Conservation (phyloP, 208 protist species). For the Leishmania martiniquensis region DNA sequence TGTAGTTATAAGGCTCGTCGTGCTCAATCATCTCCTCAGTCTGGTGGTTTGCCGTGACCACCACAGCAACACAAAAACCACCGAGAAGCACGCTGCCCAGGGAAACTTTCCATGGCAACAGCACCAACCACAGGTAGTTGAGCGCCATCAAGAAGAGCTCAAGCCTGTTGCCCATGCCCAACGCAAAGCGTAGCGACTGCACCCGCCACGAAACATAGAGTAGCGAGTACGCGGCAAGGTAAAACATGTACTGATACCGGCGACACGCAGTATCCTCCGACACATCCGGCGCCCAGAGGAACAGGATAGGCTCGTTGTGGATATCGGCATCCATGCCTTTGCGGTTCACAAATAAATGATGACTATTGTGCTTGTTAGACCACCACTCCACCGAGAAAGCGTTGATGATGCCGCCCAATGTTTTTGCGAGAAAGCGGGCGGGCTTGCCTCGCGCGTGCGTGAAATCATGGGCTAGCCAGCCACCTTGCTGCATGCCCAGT, state of each 20-base stretch:
- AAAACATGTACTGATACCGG: constrained; percentile 76
- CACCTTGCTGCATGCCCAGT: constrained; percentile 80
- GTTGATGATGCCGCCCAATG: constrained; percentile 56
- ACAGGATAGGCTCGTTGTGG: constrained; percentile 78
- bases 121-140: constrained; percentile 74
- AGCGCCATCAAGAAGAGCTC: constrained; percentile 61
- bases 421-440: constrained; percentile 46
- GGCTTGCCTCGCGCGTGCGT: constrained; percentile 59
- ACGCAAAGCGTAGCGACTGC: constrained; percentile 67
- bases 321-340: constrained; percentile 78
- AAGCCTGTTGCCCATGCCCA: constrained; percentile 61
- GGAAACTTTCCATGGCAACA: constrained; percentile 66
- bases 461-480: constrained; percentile 83
- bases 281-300: constrained; percentile 64
- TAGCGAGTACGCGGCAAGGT: constrained; percentile 69
- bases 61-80: constrained; percentile 73
- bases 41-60: constrained; percentile 83
- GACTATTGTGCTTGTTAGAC: constrained; percentile 85
- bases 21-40: constrained; percentile 81
- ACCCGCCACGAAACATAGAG: constrained; percentile 82
- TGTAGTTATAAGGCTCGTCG: constrained; percentile 76
- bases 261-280: constrained; percentile 58
- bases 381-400: constrained; percentile 76
- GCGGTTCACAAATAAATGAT: constrained; percentile 83
- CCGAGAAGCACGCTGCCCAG: constrained; percentile 71